Conservation (phyloP, 179 eudicot genomes). For the Monotropa hypopitys region DNA sequence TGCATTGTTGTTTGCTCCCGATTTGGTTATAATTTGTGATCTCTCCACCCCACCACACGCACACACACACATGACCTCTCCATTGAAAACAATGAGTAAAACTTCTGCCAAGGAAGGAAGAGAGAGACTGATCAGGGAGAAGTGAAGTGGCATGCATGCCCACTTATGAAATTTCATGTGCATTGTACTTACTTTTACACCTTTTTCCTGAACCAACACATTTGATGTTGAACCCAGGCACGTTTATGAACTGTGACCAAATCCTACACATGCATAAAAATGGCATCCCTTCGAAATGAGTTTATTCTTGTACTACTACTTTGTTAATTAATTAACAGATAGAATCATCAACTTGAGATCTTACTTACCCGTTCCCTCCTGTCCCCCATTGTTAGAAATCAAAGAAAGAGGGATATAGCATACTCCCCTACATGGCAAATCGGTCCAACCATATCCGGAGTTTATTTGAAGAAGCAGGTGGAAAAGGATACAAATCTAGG, state of each 20-base stretch:
- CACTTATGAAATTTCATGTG: constrained; percentile 17
- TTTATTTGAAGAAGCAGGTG: neutral
- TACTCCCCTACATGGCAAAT: too few relatives aligned
- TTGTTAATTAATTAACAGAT: too few relatives aligned
- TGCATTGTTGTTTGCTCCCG: neutral
- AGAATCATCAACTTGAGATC: neutral
- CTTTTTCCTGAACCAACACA: constrained; percentile 8
- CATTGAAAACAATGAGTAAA: neutral
- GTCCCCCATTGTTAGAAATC: too few relatives aligned
- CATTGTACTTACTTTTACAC: constrained; percentile 18
- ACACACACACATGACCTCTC: neutral
- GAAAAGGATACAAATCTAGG: neutral
- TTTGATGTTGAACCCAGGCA: constrained; percentile 15
- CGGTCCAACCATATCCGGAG: too few relatives aligned
- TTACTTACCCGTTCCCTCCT: too few relatives aligned
- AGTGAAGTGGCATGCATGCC: neutral
- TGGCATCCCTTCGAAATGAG: neutral
- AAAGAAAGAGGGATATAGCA: too few relatives aligned
- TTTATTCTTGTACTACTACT: neutral
- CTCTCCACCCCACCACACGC: too few relatives aligned
- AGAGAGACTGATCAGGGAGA: neutral
- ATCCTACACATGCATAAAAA: constrained; percentile 3
- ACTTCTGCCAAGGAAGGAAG: constrained; percentile 4
- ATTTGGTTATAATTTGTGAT: constrained; percentile 6
- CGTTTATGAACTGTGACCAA: constrained; percentile 1